Evolutionary conservation across 1,139 yeast species (phyloP).

Genomic region (Blastobotrys elegans): DNA sequence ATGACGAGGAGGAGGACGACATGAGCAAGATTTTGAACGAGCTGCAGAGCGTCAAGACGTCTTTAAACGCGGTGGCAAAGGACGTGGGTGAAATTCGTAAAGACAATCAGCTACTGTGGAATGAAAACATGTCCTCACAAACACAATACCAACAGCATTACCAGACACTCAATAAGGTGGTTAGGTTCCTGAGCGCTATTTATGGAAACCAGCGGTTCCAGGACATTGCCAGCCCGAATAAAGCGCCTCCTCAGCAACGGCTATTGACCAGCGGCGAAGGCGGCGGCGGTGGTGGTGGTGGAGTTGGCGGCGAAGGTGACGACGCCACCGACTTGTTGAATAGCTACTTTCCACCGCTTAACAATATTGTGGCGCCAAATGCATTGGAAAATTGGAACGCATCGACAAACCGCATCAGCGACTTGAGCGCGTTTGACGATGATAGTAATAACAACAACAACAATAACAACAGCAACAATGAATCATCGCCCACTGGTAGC

Average conservation of each 20-base stretch:
- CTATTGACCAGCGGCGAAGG: constrained; percentile 2
- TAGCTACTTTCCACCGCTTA: background rate
- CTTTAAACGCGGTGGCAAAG: constrained; percentile 77
- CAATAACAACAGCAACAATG: constrained; percentile 1
- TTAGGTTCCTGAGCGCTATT: constrained; percentile 78
- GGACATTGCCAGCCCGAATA: constrained; percentile 26
- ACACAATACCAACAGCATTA: constrained; percentile 79
- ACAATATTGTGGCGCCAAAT: background rate
- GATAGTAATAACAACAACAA: background rate
- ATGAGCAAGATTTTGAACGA: constrained; percentile 45
- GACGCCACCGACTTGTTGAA: background rate
- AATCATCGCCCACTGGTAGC: constrained; percentile 9
- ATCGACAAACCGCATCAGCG: background rate
- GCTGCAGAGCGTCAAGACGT: constrained; percentile 46
- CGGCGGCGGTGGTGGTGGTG: background rate
- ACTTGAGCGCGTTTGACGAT: background rate
- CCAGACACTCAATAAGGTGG: constrained; percentile 78
- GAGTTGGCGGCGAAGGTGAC: too few species aligned
- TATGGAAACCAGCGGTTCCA: constrained; percentile 52
- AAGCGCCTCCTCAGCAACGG: constrained; percentile 5
- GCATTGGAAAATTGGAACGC: background rate
- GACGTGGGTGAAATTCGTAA: constrained; percentile 76
- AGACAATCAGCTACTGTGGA: constrained; percentile 89
- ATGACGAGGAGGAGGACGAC: constrained; percentile 35
- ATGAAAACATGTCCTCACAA: constrained; percentile 49